phyloP scores from a whole-genome alignment of 768 basidiomycete species.

The Pholiota conissans region DNA sequence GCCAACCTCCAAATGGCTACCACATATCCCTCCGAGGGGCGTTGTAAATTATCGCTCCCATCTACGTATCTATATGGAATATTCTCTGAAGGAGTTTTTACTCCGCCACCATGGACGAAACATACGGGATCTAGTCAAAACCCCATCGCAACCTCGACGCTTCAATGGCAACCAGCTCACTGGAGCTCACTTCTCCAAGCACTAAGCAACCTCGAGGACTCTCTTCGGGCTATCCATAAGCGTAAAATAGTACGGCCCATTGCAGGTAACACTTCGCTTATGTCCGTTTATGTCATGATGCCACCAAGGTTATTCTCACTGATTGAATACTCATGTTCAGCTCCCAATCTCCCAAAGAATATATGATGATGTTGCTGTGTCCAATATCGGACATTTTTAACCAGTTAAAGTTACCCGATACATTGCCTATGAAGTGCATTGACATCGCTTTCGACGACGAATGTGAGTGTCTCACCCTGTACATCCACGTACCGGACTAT shows the following conservation, averaged over 20 bases:
- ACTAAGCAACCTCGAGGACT: background rate
- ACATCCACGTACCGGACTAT: background rate
- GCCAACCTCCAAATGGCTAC: too few species aligned
- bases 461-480: too few species aligned
- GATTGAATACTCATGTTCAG: slow-evolving; percentile 1
- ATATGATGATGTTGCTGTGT: slow-evolving; percentile 12
- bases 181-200: too few species aligned
- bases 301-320: background rate
- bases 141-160: too few species aligned
- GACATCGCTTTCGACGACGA: slow-evolving; percentile 12
- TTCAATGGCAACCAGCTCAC: too few species aligned
- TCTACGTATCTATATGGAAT: too few species aligned
- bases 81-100: too few species aligned
- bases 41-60: too few species aligned
- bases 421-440: slow-evolving; percentile 17
- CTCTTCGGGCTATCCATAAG: slow-evolving; percentile 14
- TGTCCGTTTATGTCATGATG: too few species aligned
- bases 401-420: slow-evolving; percentile 12
- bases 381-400: slow-evolving; percentile 20
- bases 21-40: too few species aligned
- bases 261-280: slow-evolving; percentile 2
- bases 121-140: too few species aligned
- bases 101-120: too few species aligned
- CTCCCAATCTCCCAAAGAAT: slow-evolving; percentile 11
- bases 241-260: slow-evolving; percentile 16